phyloP scores from a whole-genome alignment of 1,139 yeast species.

The Geotrichum klebahnii region DNA sequence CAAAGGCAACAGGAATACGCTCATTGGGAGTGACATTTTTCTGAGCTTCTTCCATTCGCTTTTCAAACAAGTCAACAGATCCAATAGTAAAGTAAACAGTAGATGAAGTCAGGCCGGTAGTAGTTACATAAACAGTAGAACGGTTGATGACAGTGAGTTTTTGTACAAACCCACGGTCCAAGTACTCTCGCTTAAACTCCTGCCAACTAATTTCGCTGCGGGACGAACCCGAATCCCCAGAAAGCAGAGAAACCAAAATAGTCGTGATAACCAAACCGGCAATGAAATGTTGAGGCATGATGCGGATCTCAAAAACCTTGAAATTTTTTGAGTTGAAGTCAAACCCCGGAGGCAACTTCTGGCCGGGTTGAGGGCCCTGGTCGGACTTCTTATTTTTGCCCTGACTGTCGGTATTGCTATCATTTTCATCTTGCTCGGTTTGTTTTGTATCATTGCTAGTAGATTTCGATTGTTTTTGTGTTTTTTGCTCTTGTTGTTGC shows the following conservation, averaged over 20 bases:
- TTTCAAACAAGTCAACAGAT: constrained; percentile 86
- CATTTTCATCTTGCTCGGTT: constrained; percentile 8
- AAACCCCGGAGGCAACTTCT: constrained; percentile 26
- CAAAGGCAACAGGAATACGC: constrained; percentile 79
- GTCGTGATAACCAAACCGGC: constrained; percentile 33
- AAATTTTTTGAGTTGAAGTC: constrained; percentile 27
- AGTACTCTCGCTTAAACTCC: constrained; percentile 77
- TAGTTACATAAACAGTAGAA: constrained; percentile 20
- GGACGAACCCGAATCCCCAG: constrained; percentile 38
- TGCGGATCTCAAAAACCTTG: constrained; percentile 26
- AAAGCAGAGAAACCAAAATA: constrained; percentile 31
- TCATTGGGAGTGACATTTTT: constrained; percentile 58
- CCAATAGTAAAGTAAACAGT: constrained; percentile 75
- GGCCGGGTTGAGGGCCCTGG: constrained; percentile 14
- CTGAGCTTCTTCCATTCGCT: constrained; percentile 72
- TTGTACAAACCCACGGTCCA: constrained; percentile 80
- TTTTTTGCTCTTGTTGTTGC: neutral
- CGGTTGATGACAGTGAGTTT: constrained; percentile 67
- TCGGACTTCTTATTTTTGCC: constrained; percentile 6
- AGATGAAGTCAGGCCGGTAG: constrained; percentile 19
- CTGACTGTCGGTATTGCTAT: neutral
- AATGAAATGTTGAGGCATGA: constrained; percentile 34
- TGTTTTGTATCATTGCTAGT: neutral
- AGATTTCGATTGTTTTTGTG: neutral
- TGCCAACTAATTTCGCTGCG: constrained; percentile 66